phyloP scores from a whole-genome alignment of 202 grass and related monocot species.

The Schoenoplectus triqueter region DNA sequence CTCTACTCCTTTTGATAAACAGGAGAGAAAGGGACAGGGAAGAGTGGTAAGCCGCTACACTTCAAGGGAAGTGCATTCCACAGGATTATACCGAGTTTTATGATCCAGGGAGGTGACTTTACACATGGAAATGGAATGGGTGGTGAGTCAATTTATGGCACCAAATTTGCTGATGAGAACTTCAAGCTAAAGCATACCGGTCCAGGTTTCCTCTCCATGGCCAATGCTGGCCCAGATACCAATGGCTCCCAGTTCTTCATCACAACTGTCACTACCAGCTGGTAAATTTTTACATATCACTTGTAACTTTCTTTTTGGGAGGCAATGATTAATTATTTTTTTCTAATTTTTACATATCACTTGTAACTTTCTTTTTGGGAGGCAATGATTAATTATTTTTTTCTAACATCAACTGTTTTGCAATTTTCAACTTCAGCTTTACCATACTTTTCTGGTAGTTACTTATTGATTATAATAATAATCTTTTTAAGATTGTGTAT shows the following conservation, averaged over 20 bases:
- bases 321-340: not conserved
- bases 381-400: not conserved
- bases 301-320: not conserved
- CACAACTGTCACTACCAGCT: slow-evolving; percentile 95
- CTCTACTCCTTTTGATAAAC: not conserved
- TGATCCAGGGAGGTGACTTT: slow-evolving; percentile 99
- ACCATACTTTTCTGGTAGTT: no score
- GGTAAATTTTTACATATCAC: slow-evolving; percentile 46
- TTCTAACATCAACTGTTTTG: not conserved
- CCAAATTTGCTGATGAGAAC: slow-evolving; percentile 94
- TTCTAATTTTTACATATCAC: not conserved
- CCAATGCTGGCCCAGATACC: slow-evolving; percentile 85
- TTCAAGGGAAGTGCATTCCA: slow-evolving; percentile 92
- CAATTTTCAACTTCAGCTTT: not conserved
- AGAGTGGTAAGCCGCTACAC: slow-evolving; percentile 90
- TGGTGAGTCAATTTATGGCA: slow-evolving; percentile 91
- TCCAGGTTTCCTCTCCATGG: slow-evolving; percentile 92
- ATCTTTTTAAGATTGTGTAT: no score
- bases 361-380: not conserved
- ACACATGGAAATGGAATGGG: slow-evolving; percentile 93
- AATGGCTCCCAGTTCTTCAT: slow-evolving; percentile 99
- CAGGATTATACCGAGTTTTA: slow-evolving; percentile 98
- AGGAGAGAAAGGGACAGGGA: slow-evolving; percentile 92
- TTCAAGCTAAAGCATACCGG: slow-evolving; percentile 99
- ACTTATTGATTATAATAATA: no score